Conservation (phyloP, 1,139 yeast species). For the Lodderomyces jiufengensis region DNA sequence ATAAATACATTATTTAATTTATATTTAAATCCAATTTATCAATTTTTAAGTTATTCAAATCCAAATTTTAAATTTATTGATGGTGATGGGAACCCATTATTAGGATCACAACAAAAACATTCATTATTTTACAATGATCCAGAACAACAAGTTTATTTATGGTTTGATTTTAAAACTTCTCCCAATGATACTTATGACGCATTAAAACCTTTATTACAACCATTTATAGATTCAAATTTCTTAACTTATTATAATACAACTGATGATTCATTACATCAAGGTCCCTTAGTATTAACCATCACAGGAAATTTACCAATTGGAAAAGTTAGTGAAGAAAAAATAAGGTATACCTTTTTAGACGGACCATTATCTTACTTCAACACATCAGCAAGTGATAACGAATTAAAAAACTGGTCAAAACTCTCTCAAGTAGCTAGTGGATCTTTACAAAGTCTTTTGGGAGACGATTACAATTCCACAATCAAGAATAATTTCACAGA, state of each 20-base stretch:
- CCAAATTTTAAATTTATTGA: constrained; percentile 19
- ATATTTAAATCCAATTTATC: constrained; percentile 52
- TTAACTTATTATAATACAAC: constrained; percentile 33
- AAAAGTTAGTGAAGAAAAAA: constrained; percentile 21
- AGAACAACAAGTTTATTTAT: constrained; percentile 35
- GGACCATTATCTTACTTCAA: constrained; percentile 33
- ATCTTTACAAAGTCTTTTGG: constrained; percentile 30
- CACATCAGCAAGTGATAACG: constrained; percentile 5
- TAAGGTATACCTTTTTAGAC: constrained; percentile 36
- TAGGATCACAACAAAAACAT: constrained; percentile 19
- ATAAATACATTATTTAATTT: constrained; percentile 45
- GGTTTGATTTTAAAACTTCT: constrained; percentile 43
- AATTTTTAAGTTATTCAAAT: constrained; percentile 47
- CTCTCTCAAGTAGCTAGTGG: constrained; percentile 36
- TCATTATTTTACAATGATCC: constrained; percentile 40
- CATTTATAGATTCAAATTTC: constrained; percentile 31
- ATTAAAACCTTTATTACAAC: constrained; percentile 27
- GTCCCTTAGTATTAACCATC: constrained; percentile 38
- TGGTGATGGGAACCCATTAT: constrained; percentile 12
- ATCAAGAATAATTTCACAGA: constrained; percentile 18
- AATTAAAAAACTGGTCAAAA: constrained; percentile 21
- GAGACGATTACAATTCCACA: constrained; percentile 17
- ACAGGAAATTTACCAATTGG: constrained; percentile 42
- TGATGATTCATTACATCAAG: constrained; percentile 22
- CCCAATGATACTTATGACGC: constrained; percentile 30